A percentile compares a stretch with the other conserved stretches of the same genome.
phyloP scores from a whole-genome alignment of 495 filamentous ascomycete genomes.

The Venustampulla echinocandica region DNA sequence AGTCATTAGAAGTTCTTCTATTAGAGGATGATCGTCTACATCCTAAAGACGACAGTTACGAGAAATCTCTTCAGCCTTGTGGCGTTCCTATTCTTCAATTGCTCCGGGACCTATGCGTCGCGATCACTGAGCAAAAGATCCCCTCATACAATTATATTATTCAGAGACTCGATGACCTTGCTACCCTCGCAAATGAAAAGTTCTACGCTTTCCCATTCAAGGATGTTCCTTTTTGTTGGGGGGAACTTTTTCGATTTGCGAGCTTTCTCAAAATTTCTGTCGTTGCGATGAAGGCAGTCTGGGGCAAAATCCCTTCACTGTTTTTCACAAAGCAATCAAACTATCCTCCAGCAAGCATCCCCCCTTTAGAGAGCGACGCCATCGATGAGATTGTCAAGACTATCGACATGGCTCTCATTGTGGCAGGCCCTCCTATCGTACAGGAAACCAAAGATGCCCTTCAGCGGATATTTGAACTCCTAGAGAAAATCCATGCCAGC shows the following conservation, averaged over 20 bases:
- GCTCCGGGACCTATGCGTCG: neutral
- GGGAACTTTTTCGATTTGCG: conserved; percentile 69
- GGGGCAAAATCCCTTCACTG: conserved; percentile 12
- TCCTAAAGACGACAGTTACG: neutral
- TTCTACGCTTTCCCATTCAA: conserved; percentile 70
- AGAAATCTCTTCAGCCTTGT: neutral
- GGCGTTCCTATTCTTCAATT: neutral
- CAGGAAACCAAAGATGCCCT: conserved; percentile 42
- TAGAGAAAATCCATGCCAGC: conserved; percentile 26
- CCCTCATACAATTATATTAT: conserved; percentile 14
- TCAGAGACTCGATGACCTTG: conserved; percentile 36
- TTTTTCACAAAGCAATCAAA: too few species aligned
- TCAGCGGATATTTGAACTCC: conserved; percentile 39
- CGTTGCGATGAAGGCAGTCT: conserved; percentile 21
- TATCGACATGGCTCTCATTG: conserved; percentile 77
- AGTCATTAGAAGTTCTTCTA: neutral
- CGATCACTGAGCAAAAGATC: neutral
- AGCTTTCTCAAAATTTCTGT: conserved; percentile 53
- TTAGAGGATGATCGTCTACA: neutral
- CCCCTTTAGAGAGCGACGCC: neutral
- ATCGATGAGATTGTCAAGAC: conserved; percentile 30
- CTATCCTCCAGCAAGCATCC: neutral
- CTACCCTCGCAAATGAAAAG: conserved; percentile 40
- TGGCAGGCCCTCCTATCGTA: conserved; percentile 59
- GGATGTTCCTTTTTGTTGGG: conserved; percentile 67